These are phyloP conservation scores for Stramenopiles sp. DNA, from an alignment of 352 stramenopile species.

Conservation along the genomic window DNA sequence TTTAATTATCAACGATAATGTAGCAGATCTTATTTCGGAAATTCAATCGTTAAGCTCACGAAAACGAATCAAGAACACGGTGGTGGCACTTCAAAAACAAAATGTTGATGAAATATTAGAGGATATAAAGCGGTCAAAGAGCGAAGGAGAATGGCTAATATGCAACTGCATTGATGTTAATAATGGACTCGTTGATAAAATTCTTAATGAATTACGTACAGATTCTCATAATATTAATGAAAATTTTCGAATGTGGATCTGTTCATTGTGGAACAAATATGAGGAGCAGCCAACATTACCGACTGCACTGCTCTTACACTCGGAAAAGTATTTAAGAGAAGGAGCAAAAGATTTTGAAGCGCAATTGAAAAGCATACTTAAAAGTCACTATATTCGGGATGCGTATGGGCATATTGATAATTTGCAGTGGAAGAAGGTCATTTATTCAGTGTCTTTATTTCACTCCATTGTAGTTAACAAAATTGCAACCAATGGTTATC, in stretches of 20 bases:
- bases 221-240: neutral
- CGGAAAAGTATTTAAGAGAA: neutral
- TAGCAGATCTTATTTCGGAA: neutral
- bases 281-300: neutral
- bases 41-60: neutral
- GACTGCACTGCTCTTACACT: neutral
- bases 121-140: neutral
- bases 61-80: neutral
- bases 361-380: neutral
- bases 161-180: neutral
- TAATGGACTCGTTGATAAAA: neutral
- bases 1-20: neutral
- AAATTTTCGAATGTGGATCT: neutral
- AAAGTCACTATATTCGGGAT: neutral
- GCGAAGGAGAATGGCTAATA: neutral
- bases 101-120: neutral
- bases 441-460: neutral
- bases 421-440: neutral
- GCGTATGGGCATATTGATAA: neutral
- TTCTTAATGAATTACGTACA: neutral
- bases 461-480: neutral
- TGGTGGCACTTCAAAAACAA: neutral
- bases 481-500: neutral
- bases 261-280: neutral
- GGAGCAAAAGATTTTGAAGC: neutral